Conservation (phyloP, 1,284 basidiomycete genomes). For the Marasmius oreades region DNA sequence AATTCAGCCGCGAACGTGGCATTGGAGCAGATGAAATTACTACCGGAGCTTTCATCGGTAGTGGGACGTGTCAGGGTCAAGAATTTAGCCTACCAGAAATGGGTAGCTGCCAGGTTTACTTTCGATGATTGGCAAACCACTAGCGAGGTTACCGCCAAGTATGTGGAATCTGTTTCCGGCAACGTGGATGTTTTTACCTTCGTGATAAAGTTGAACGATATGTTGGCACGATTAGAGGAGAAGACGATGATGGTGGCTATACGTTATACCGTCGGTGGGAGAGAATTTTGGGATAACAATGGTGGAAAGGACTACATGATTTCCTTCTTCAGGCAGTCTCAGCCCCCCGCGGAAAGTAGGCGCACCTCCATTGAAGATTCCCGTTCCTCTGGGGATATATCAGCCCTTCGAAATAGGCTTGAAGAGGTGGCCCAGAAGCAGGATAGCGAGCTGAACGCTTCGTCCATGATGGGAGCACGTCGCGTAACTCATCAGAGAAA, state of each 20-base stretch:
- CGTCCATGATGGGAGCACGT: constrained; percentile 19
- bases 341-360: constrained; percentile 20
- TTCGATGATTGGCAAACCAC: constrained; percentile 95
- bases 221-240: constrained; percentile 71
- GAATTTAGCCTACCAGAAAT: constrained; percentile 88
- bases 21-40: constrained; percentile 54
- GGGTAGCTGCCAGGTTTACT: constrained; percentile 88
- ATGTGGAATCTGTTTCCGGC: constrained; percentile 62
- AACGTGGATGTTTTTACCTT: constrained; percentile 71
- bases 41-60: constrained; percentile 55
- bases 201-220: constrained; percentile 60
- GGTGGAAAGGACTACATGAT: constrained; percentile 76
- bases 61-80: constrained; percentile 77
- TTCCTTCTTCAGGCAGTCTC: constrained; percentile 39
- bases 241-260: constrained; percentile 85
- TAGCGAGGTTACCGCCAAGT: constrained; percentile 84
- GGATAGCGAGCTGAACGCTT: constrained; percentile 25
- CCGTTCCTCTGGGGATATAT: constrained; percentile 30
- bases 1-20: constrained; percentile 40
- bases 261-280: constrained; percentile 70
- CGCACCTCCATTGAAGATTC: constrained; percentile 18
- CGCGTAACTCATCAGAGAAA: constrained; percentile 13
- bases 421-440: constrained; percentile 50
- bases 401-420: constrained; percentile 49
- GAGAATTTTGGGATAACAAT: constrained; percentile 93